A percentile compares a stretch with the other conserved stretches of the same genome.
phyloP scores from a whole-genome alignment of 208 protist genomes.

The Angomonas ambiguus region DNA sequence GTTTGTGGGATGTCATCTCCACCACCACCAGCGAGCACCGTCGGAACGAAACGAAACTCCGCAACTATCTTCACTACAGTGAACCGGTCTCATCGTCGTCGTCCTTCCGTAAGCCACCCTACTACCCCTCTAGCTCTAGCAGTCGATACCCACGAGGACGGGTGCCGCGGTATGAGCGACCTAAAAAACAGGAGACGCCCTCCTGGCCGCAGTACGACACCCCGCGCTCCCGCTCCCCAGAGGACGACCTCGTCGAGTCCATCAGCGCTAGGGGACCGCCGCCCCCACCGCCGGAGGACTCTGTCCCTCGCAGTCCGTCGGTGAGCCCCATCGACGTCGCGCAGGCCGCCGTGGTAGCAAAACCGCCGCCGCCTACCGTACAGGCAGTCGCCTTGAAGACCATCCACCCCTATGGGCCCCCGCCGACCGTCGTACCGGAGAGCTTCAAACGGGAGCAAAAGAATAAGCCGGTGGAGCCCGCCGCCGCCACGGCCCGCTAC shows the following conservation, averaged over 20 bases:
- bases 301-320: neutral
- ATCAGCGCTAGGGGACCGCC: neutral
- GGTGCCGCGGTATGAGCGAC: neutral
- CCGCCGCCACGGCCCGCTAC: neutral
- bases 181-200: neutral
- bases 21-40: conserved; percentile 15
- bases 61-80: conserved; percentile 14
- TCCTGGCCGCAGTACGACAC: neutral
- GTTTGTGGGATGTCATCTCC: conserved; percentile 22
- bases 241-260: neutral
- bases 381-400: neutral
- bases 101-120: neutral
- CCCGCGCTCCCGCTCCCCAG: neutral
- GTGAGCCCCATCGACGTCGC: neutral
- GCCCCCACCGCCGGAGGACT: conserved; percentile 1
- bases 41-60: conserved; percentile 15
- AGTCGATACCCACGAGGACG: neutral
- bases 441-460: too few species aligned
- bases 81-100: conserved; percentile 2
- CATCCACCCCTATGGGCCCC: neutral
- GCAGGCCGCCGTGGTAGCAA: neutral
- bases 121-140: neutral
- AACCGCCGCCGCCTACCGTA: neutral
- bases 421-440: neutral
- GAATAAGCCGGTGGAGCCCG: too few species aligned